Conservation (phyloP, 176 grass and related monocot genomes). For the Chloris gayana region DNA sequence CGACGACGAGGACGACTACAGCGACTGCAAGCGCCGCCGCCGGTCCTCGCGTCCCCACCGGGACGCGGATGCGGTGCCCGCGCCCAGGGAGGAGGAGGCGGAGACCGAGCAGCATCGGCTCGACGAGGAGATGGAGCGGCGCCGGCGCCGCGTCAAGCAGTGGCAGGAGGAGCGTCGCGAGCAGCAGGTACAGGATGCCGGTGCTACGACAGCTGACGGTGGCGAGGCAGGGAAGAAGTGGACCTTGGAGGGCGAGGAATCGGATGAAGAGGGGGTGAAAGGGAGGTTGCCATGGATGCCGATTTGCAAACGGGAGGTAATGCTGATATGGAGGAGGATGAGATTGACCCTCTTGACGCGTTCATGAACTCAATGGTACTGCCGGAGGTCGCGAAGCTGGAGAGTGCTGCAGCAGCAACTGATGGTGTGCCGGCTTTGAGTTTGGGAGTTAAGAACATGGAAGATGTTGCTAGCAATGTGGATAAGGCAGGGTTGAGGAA, state of each 20-base stretch:
- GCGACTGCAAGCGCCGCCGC: constrained; percentile 63
- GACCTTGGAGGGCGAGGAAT: constrained; percentile 95
- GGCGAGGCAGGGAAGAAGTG: constrained; percentile 71
- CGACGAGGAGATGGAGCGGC: constrained; percentile 91
- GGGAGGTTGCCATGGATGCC: constrained; percentile 55
- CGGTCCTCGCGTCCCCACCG: constrained; percentile 52
- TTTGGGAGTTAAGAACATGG: constrained; percentile 38
- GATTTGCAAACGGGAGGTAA: constrained; percentile 46
- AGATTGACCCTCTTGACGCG: constrained; percentile 88
- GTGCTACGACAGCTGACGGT: not conserved
- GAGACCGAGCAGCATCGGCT: constrained; percentile 82
- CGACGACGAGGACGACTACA: constrained; percentile 51
- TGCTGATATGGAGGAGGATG: constrained; percentile 64
- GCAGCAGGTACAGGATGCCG: constrained; percentile 45
- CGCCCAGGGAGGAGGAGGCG: constrained; percentile 54
- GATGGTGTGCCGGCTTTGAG: constrained; percentile 15
- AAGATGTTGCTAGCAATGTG: constrained; percentile 45
- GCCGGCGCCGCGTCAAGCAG: constrained; percentile 80
- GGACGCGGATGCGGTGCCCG: constrained; percentile 49
- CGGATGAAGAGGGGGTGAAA: constrained; percentile 76
- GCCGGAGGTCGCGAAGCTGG: constrained; percentile 84
- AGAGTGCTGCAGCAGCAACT: constrained; percentile 34
- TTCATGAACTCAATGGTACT: constrained; percentile 96
- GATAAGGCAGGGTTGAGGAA: constrained; percentile 36
- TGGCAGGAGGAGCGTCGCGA: constrained; percentile 89